Percentiles rank a stretch among this genome's conserved stretches.
phyloP scores from a whole-genome alignment of 495 filamentous ascomycete species.

The Tetracladium marchalianum region DNA sequence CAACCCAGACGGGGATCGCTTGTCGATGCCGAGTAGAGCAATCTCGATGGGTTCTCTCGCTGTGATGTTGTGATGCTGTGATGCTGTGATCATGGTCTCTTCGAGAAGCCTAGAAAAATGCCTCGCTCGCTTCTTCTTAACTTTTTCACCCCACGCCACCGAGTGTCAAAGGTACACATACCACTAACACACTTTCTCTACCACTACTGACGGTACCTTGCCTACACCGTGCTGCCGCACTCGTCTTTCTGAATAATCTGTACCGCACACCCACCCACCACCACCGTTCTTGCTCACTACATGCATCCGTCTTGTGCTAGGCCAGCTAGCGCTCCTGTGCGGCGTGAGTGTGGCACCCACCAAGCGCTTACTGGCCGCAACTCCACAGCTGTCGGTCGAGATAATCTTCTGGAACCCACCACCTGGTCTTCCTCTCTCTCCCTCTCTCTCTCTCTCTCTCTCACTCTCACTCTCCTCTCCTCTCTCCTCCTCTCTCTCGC shows the following conservation, averaged over 20 bases:
- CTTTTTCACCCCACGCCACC: no score
- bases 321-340: constrained; percentile 10
- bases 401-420: constrained; percentile 20
- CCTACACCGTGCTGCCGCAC: no score
- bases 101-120: no score
- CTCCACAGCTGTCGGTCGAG: constrained; percentile 18
- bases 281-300: background rate
- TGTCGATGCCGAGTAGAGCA: background rate
- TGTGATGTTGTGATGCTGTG: no score
- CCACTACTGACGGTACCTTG: no score
- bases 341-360: constrained; percentile 7
- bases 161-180: no score
- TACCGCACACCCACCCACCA: no score
- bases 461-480: constrained; percentile 23
- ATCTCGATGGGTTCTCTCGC: constrained; percentile 3
- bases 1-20: no score
- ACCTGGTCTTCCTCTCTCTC: constrained; percentile 22
- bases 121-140: no score
- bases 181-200: no score
- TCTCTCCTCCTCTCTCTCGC: constrained; percentile 22
- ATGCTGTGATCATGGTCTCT: no score
- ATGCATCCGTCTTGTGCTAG: background rate
- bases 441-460: constrained; percentile 13
- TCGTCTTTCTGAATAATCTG: no score
- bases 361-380: constrained; percentile 1